These are phyloP conservation scores for Tausonia pullulans DNA, from an alignment of 1,284 basidiomycete genomes.

Conservation along the genomic window DNA sequence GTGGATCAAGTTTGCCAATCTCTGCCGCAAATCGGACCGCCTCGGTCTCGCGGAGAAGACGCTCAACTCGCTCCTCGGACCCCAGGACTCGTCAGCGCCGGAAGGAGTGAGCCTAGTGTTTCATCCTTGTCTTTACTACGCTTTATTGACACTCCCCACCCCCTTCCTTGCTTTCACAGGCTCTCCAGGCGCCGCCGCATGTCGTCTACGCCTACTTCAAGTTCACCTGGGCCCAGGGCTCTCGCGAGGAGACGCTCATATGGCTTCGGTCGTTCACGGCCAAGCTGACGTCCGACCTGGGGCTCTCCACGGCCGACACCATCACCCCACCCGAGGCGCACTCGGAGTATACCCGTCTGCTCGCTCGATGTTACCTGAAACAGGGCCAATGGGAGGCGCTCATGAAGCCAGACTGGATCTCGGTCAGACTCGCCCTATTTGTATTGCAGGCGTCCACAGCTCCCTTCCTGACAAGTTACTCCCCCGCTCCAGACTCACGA, in stretches of 20 bases:
- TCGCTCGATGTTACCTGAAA: constrained; percentile 97
- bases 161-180: constrained; percentile 29
- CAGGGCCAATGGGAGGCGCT: constrained; percentile 89
- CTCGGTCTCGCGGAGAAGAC: constrained; percentile 93
- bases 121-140: background rate
- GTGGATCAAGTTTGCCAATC: constrained; percentile 91
- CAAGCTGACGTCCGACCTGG: constrained; percentile 64
- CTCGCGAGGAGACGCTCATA: constrained; percentile 63
- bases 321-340: constrained; percentile 46
- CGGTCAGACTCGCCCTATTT: constrained; percentile 40
- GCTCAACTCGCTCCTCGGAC: constrained; percentile 79
- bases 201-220: constrained; percentile 97
- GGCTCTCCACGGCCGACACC: constrained; percentile 43
- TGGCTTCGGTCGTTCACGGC: constrained; percentile 79
- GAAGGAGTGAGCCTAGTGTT: constrained; percentile 24
- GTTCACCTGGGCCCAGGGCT: constrained; percentile 88
- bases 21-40: constrained; percentile 73
- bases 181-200: constrained; percentile 76
- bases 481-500: constrained; percentile 50
- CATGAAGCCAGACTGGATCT: constrained; percentile 65
- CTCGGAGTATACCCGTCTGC: constrained; percentile 67
- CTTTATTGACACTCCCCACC: background rate
- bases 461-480: constrained; percentile 3
- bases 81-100: constrained; percentile 29
- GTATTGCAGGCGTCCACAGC: background rate